phyloP scores from a whole-genome alignment of 805 yeast genomes.

The Grigorovia humatica region DNA sequence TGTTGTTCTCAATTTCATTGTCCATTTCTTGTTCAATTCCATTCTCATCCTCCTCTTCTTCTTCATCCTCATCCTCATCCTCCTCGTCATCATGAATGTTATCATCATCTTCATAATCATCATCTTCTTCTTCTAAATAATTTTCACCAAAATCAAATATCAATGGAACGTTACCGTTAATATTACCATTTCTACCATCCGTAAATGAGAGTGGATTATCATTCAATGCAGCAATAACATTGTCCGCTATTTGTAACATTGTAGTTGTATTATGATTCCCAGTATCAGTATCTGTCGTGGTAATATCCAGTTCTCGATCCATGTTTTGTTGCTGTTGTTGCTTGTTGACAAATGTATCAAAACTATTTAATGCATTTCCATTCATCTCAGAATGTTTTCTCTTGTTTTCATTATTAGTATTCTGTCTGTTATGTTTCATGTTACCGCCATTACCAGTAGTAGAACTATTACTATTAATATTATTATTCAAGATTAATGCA shows the following conservation, averaged over 20 bases:
- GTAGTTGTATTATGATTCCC: conserved; percentile 13
- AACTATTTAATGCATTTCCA: neutral
- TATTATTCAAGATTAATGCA: neutral
- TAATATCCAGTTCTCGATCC: too few species aligned
- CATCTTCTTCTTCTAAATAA: conserved; percentile 9
- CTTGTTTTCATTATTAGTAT: neutral
- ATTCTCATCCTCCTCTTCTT: neutral
- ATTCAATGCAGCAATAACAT: conserved; percentile 21
- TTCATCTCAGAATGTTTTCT: neutral
- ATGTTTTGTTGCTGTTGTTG: neutral
- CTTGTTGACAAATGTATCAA: neutral
- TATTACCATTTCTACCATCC: neutral
- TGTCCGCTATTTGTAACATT: conserved; percentile 18
- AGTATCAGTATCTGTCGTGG: neutral
- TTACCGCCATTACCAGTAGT: neutral
- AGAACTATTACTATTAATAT: neutral
- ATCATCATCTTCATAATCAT: conserved; percentile 6
- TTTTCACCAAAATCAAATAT: conserved; percentile 7
- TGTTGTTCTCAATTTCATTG: neutral
- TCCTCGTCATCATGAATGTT: neutral
- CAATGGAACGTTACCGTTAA: conserved; percentile 1
- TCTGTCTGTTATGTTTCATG: neutral
- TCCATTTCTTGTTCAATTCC: neutral
- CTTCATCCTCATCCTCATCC: neutral
- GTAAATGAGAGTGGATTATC: neutral